phyloP scores from a whole-genome alignment of 495 filamentous ascomycete species.

The Opeltia flavorubescens region DNA sequence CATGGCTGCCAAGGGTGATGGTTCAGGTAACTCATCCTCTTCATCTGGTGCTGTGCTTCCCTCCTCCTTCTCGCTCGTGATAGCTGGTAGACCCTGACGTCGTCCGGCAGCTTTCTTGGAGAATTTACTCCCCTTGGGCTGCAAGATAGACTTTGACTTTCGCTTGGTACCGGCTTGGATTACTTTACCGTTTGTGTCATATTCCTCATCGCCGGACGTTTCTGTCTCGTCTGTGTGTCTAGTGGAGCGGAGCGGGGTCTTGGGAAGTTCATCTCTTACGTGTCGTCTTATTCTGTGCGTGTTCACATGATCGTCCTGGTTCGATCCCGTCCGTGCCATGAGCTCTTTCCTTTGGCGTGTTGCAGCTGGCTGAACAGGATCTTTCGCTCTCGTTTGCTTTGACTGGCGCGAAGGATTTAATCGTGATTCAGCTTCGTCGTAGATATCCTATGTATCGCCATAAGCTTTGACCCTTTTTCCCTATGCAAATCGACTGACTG shows the following conservation, averaged over 20 bases:
- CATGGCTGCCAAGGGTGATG: conserved; percentile 11
- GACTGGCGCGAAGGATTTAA: background rate
- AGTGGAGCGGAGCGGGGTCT: background rate
- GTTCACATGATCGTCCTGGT: too few relatives aligned
- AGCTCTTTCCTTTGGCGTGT: too few relatives aligned
- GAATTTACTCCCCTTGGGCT: conserved; percentile 33
- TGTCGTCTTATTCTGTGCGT: background rate
- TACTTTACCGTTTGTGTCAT: conserved; percentile 13
- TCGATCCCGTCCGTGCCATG: background rate
- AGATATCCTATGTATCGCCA: conserved; percentile 22
- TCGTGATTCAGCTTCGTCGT: background rate
- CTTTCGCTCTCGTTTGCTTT: background rate
- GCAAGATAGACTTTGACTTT: conserved; percentile 34
- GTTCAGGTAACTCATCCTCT: conserved; percentile 2
- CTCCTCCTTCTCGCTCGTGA: conserved; percentile 22
- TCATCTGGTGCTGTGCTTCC: conserved; percentile 20
- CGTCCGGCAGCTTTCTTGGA: conserved; percentile 32
- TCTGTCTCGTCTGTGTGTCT: conserved; percentile 10
- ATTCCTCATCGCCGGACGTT: conserved; percentile 27
- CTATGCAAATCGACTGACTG: conserved; percentile 15
- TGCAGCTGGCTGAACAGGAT: too few relatives aligned
- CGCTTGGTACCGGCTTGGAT: conserved; percentile 8
- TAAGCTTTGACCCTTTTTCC: background rate
- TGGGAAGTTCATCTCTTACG: background rate
- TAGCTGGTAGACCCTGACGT: conserved; percentile 16